Base-by-base conservation (phyloP, 78 protist genomes). In the Bigelowiella natans region DNA sequence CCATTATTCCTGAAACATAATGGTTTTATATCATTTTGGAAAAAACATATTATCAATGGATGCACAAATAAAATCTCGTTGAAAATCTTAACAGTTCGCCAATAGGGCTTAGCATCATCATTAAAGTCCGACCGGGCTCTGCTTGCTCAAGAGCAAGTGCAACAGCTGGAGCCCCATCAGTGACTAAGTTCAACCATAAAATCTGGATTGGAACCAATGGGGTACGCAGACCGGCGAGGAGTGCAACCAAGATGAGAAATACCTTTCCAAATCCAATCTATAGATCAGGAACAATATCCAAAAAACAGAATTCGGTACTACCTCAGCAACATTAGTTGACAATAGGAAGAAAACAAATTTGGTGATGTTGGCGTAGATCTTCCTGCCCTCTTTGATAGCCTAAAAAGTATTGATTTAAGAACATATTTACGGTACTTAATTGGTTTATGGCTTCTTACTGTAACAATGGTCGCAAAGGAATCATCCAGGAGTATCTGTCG, bases 31-130 rank as follows among this genome's bases (percentile, higher is more conserved):
- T 18, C 82, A 97, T 97, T 7, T 95, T 89, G 0, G 97, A 86
- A 51, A 97, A 93, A 34, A 96, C 98, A 28, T 98, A 97, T 26
- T 90, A 83, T 51, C 96, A 39, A 51, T 97, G 98, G 0, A 97
- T 96, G 39, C 97, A 97, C 18, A 96, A 92, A 88, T 96, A n/a
- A n/a, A n/a, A n/a, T n/a, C n/a, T n/a, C n/a, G n/a, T n/a, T n/a
- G n/a, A n/a, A n/a, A n/a, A n/a, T n/a, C n/a, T n/a, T n/a, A n/a
- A n/a, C n/a, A n/a, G n/a, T n/a, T n/a, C n/a, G n/a, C n/a, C n/a
- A n/a, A n/a, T 97, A 89, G 96, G 91, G 90, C 93, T 85, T 31
- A 97, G 94, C 39, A 96, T 96, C 88, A 95, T 85, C 38, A 95
- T n/a, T n/a, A n/a, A n/a, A n/a, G 7, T 51, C 18, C 34, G 34